A percentile compares a stretch with the other conserved stretches of the same genome.
Evolutionary conservation across 805 yeast species (phyloP).

Genomic region (Kodamaea kakaduensis): DNA sequence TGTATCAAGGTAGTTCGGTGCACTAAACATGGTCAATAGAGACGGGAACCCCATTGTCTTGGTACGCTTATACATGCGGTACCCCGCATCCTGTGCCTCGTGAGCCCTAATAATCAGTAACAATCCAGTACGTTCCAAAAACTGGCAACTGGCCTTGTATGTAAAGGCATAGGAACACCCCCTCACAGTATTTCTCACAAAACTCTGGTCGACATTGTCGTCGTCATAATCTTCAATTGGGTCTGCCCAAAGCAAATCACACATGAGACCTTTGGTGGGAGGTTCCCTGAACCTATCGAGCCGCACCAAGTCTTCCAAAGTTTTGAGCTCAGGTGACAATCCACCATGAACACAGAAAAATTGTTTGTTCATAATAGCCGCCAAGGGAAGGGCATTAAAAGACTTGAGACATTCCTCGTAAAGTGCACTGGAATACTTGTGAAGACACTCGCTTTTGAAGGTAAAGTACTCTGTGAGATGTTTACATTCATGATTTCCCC

Average conservation of each 20-base stretch:
- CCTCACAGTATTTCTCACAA: conserved; percentile 66
- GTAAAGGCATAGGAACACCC: conserved; percentile 93
- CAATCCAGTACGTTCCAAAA: conserved; percentile 71
- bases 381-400: conserved; percentile 84
- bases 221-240: conserved; percentile 87
- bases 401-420: conserved; percentile 74
- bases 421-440: conserved; percentile 64
- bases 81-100: conserved; percentile 97
- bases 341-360: conserved; percentile 98
- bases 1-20: conserved; percentile 90
- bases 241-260: conserved; percentile 95
- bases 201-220: conserved; percentile 42
- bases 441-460: conserved; percentile 83
- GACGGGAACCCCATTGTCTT: conserved; percentile 84
- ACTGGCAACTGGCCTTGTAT: conserved; percentile 75
- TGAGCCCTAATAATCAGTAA: conserved; percentile 91
- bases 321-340: conserved; percentile 74
- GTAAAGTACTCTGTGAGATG: conserved; percentile 94
- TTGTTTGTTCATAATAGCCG: conserved; percentile 90
- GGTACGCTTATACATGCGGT: conserved; percentile 87
- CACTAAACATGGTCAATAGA: conserved; percentile 85
- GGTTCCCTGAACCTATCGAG: conserved; percentile 86
- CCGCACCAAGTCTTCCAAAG: conserved; percentile 62
- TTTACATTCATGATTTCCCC: conserved; percentile 94
- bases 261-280: conserved; percentile 89